Evolutionary conservation across 768 basidiomycete species (phyloP).

Genomic region (Trametes cubensis): DNA sequence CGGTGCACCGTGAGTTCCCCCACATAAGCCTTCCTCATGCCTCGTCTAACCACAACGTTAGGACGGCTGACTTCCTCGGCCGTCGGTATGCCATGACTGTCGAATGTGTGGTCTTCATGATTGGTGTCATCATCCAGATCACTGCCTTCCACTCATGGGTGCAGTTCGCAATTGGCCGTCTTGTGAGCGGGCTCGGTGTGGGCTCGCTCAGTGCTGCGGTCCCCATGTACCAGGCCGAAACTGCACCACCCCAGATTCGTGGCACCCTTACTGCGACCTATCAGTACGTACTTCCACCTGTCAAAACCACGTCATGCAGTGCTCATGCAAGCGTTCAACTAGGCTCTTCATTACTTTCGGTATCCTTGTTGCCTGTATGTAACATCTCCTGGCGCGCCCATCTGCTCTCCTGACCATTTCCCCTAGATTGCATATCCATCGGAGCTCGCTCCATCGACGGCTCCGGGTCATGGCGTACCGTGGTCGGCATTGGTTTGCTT

Average conservation of each 20-base stretch:
- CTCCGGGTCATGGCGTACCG: slow-evolving; percentile 61
- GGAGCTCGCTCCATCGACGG: slow-evolving; percentile 55
- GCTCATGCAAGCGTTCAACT: slow-evolving; percentile 31
- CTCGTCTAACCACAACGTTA: slow-evolving; percentile 27
- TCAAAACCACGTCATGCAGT: slow-evolving; percentile 39
- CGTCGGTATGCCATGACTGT: slow-evolving; percentile 65
- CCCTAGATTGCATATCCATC: slow-evolving; percentile 65
- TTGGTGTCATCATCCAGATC: slow-evolving; percentile 67
- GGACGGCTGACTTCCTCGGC: slow-evolving; percentile 65
- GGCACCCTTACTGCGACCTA: slow-evolving; percentile 58
- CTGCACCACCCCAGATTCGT: slow-evolving; percentile 70
- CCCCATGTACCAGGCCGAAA: slow-evolving; percentile 76
- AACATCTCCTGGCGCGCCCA: background rate
- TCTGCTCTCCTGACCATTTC: slow-evolving; percentile 7
- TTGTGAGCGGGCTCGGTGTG: slow-evolving; percentile 68
- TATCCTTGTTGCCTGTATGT: slow-evolving; percentile 64
- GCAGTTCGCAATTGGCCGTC: slow-evolving; percentile 67
- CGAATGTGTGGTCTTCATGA: slow-evolving; percentile 58
- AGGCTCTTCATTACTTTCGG: slow-evolving; percentile 73
- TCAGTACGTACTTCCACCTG: slow-evolving; percentile 24
- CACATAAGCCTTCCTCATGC: too few species aligned
- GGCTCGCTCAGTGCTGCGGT: slow-evolving; percentile 70
- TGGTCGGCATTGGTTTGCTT: slow-evolving; percentile 61
- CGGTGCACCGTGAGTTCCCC: slow-evolving; percentile 56
- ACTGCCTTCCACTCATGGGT: slow-evolving; percentile 55